Base-by-base conservation (phyloP, 2,329 filamentous ascomycete genomes). In the Aureobasidium melanogenum region DNA sequence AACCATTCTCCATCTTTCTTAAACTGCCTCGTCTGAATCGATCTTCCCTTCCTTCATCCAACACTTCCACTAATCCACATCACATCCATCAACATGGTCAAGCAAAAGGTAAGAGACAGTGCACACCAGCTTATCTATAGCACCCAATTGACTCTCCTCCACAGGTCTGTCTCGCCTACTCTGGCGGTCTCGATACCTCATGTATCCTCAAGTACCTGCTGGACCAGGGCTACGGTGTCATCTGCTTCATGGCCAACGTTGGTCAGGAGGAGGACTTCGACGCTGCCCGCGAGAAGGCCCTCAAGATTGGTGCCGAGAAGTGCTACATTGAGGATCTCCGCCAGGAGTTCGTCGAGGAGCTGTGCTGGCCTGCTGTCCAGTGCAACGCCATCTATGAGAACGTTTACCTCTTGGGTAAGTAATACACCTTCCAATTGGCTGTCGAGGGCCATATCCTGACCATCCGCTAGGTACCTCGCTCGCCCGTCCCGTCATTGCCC, bases 281-380 rank as follows among this genome's bases (percentile, higher is more conserved):
- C 48, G 86, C 81, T 63, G 89, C 88, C 62, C 83, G 88, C 76
- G 81, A 82, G 71, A 91, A 92, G 82, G 88, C 87, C 60, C 70
- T 84, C 65, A 82, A 82, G 74, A 83, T 89, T 65, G 87, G 87
- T 69, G 87, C 87, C 24, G 77, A 82, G 75, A 82, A 84, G 76
- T 83, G 86, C 73, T 74, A 80, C 71, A 77, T 82, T 62, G 75
- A 79, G 65, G 83, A 94, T 73, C 80, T 93, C 60, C 84, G 85
- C 41, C 61, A 64, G 50, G 87, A 90, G 75, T 92, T 94, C 70
- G 84, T 94, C 67, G 87, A 91, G 68, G 83, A 93, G 78, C 81
- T 94, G 47, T 88, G 87, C 79, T 92, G 87, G 82, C 86, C 83
- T 57, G 89, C 89, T 64, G 83, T 94, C 65, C 87, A 90, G 75